phyloP scores from a whole-genome alignment of 805 yeast species.

The Ogataea zsoltii region DNA sequence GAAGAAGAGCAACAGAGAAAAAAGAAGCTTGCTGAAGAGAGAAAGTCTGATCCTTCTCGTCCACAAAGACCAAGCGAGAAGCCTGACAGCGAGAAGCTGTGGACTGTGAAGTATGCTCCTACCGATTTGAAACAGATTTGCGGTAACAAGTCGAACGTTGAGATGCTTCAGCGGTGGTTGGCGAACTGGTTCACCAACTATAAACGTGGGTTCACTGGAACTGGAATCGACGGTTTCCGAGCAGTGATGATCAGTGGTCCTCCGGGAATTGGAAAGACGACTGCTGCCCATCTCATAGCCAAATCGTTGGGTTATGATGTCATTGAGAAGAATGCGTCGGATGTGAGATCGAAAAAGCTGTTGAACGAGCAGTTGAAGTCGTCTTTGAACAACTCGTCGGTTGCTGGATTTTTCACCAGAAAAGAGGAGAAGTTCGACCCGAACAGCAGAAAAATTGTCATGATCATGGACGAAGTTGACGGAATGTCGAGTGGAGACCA shows the following conservation, averaged over 20 bases:
- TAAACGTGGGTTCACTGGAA: slow-evolving; percentile 57
- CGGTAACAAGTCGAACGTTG: slow-evolving; percentile 82
- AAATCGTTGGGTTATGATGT: slow-evolving; percentile 69
- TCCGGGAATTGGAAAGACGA: slow-evolving; percentile 84
- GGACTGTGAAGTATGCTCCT: slow-evolving; percentile 97
- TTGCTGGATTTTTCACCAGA: slow-evolving; percentile 68
- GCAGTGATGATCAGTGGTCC: slow-evolving; percentile 89
- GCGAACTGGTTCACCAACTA: slow-evolving; percentile 66
- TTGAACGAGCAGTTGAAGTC: slow-evolving; percentile 68
- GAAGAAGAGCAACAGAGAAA: slow-evolving; percentile 33
- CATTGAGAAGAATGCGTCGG: slow-evolving; percentile 81
- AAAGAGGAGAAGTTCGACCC: slow-evolving; percentile 17
- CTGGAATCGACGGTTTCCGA: slow-evolving; percentile 68
- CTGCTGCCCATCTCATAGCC: slow-evolving; percentile 77
- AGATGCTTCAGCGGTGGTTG: slow-evolving; percentile 72
- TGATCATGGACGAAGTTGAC: slow-evolving; percentile 98
- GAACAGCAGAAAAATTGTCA: slow-evolving; percentile 58
- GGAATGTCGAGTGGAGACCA: slow-evolving; percentile 99
- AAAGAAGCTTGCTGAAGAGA: slow-evolving; percentile 28
- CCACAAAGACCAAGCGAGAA: slow-evolving; percentile 36
- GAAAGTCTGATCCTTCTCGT: slow-evolving; percentile 8
- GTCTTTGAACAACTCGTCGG: slow-evolving; percentile 77
- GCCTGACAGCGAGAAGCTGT: slow-evolving; percentile 63
- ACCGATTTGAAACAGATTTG: slow-evolving; percentile 71
- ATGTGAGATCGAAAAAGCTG: slow-evolving; percentile 82